Evolutionary conservation across 208 protist genomes (phyloP), one percentile per base, ranked within the genome.

Genomic region (Cochliopodium minus): DNA sequence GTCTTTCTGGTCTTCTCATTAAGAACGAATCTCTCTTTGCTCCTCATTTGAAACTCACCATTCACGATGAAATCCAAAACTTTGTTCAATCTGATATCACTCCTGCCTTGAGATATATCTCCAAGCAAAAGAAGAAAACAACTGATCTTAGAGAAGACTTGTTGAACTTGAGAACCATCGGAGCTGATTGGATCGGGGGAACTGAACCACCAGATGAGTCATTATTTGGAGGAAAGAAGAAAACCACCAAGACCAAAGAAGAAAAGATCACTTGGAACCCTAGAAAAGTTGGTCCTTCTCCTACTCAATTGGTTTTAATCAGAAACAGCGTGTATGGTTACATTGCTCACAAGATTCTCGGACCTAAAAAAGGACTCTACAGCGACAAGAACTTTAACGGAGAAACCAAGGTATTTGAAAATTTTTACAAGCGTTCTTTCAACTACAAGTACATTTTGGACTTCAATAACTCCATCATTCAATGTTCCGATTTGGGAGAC

Each of bases 71-170:
- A 34, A 4, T 77, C 1, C 77, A 83, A 62, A 32, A 77, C 11
- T 81, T 83, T 49, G 36, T 81, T 39, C 76, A 82, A 53, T 13
- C 50, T n/a, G n/a, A 47, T 2, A 29, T 80, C 2, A n/a, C n/a
- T n/a, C n/a, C n/a, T n/a, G n/a, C n/a, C n/a, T 11, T 38, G n/a
- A 68, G 72, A 0, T 46, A 71, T 1, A 61, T 76, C 5, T 35
- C 45, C 30, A 34, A 36, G 1, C 47, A 52, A 29, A 57, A 56
- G 22, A 73, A 78, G 48, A 66, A 65, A 11, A 74, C 74, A 22
- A 76, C 73, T 40, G 50, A 1, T 10, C 55, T 57, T 7, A 2
- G 48, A 22, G 49, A 3, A 42, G 57, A 6, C 22, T 48, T 45
- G 11, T 15, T 40, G 2, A 20, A 54, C 25, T 40, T 54, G 22